Evolutionary conservation across 768 basidiomycete species (phyloP).

Genomic region (Lentinula lateritia): DNA sequence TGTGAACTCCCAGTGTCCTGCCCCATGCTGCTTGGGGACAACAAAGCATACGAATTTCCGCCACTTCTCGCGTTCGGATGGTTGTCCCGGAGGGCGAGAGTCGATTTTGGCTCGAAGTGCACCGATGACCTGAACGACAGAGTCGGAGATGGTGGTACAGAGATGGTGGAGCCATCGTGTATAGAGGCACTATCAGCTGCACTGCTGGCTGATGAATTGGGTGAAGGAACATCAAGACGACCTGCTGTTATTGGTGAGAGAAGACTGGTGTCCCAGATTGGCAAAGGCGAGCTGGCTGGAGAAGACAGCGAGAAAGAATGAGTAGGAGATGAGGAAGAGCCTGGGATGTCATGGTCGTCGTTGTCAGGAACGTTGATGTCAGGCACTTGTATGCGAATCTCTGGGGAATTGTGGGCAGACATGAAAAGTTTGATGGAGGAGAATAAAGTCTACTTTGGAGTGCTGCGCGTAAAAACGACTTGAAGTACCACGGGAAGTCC

Average conservation of each 20-base stretch:
- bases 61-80: slow-evolving; percentile 54
- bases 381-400: slow-evolving; percentile 4
- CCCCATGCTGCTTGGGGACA: slow-evolving; percentile 30
- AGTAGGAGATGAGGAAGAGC: background rate
- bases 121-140: slow-evolving; percentile 61
- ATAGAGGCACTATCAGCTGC: slow-evolving; percentile 8
- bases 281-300: slow-evolving; percentile 4
- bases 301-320: slow-evolving; percentile 11
- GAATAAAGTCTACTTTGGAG: background rate
- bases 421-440: background rate
- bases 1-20: slow-evolving; percentile 24
- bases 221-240: slow-evolving; percentile 17
- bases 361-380: background rate
- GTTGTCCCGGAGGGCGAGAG: slow-evolving; percentile 62
- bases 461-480: background rate
- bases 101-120: slow-evolving; percentile 42
- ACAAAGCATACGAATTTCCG: slow-evolving; percentile 44
- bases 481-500: background rate
- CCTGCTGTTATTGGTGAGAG: slow-evolving; percentile 18
- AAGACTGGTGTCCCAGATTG: slow-evolving; percentile 8
- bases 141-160: slow-evolving; percentile 59
- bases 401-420: slow-evolving; percentile 3
- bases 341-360: background rate
- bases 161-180: slow-evolving; percentile 35
- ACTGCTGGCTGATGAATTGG: slow-evolving; percentile 15